Conservation (phyloP, 2,329 filamentous ascomycete species). For the Cladosporium colombiae region DNA sequence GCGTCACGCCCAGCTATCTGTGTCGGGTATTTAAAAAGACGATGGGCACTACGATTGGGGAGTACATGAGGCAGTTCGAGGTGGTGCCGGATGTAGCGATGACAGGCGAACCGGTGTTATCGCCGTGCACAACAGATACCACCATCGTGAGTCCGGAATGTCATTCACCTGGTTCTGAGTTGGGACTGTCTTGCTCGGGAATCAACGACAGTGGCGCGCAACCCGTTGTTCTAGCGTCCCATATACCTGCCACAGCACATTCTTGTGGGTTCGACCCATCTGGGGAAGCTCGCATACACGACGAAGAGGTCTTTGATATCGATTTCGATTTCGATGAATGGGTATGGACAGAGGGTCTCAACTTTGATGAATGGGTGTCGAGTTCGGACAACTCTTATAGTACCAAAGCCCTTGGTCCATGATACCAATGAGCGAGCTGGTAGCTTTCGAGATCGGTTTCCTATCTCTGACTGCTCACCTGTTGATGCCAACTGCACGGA, state of each 20-base stretch:
- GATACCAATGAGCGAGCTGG: not conserved
- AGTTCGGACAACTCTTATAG: not conserved
- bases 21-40: conserved; percentile 56
- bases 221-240: not conserved
- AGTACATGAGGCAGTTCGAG: conserved; percentile 16
- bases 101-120: not conserved
- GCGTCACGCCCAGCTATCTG: conserved; percentile 59
- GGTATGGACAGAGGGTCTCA: conserved; percentile 9
- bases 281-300: not conserved
- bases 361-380: not conserved
- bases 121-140: not conserved
- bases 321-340: conserved; percentile 10
- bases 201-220: not conserved
- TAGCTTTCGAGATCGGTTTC: not conserved
- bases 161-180: not conserved
- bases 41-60: conserved; percentile 14
- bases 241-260: not conserved
- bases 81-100: too few species aligned
- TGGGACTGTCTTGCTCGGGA: not conserved
- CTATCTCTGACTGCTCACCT: not conserved
- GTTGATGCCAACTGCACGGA: not conserved
- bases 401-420: not conserved
- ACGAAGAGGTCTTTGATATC: not conserved
- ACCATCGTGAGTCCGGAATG: not conserved
- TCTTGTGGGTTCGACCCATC: not conserved